Evolutionary conservation across 2,329 filamentous ascomycete genomes (phyloP).

Genomic region (Metarhizium humberi): DNA sequence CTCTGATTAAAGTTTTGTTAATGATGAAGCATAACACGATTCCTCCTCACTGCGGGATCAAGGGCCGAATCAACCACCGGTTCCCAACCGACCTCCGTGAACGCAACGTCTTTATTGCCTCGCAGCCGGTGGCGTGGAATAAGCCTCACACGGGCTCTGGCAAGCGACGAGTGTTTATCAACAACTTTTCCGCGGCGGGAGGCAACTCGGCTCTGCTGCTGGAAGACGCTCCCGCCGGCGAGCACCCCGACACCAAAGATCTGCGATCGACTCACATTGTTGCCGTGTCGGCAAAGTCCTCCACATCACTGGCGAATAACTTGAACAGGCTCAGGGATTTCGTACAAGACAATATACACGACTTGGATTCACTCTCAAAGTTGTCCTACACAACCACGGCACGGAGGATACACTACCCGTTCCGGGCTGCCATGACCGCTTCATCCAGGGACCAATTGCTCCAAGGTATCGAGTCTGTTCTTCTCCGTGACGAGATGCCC

Average conservation of each 20-base stretch:
- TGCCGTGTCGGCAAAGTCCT: constrained; percentile 44
- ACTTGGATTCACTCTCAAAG: neutral
- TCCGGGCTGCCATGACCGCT: constrained; percentile 10
- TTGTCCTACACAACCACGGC: neutral
- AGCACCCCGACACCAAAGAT: neutral
- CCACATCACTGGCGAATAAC: constrained; percentile 10
- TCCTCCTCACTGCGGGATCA: constrained; percentile 44
- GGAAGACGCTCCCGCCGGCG: constrained; percentile 43
- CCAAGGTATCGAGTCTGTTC: constrained; percentile 48
- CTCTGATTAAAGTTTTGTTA: constrained; percentile 38
- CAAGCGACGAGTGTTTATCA: constrained; percentile 25
- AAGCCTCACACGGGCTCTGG: constrained; percentile 6
- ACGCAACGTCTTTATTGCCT: constrained; percentile 30
- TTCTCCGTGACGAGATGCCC: constrained; percentile 18
- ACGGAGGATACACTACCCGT: neutral
- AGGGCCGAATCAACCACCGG: constrained; percentile 33
- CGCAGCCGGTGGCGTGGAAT: constrained; percentile 25
- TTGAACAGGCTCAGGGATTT: neutral
- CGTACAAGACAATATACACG: neutral
- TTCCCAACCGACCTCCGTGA: constrained; percentile 31
- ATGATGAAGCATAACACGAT: constrained; percentile 39
- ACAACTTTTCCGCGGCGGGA: constrained; percentile 45
- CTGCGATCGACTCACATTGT: constrained; percentile 36
- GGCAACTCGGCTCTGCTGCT: constrained; percentile 55
- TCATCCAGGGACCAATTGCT: constrained; percentile 20